phyloP scores from a whole-genome alignment of 805 yeast genomes.

The Ogataea methanolica region DNA sequence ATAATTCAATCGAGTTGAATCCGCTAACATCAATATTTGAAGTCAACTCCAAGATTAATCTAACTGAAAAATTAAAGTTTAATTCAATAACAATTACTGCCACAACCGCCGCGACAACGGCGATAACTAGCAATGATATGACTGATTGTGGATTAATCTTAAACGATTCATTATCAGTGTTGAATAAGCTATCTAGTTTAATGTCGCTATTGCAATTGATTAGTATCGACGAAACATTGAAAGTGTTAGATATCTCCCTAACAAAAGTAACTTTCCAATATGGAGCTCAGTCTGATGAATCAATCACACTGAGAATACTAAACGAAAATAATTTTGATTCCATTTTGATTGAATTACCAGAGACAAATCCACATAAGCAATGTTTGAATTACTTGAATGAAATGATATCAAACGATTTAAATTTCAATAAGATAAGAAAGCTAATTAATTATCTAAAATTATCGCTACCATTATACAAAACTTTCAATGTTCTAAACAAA shows the following conservation, averaged over 20 bases:
- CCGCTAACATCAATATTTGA: slow-evolving; percentile 25
- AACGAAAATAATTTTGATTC: slow-evolving; percentile 16
- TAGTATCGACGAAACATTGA: slow-evolving; percentile 23
- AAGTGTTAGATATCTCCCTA: slow-evolving; percentile 24
- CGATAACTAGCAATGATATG: background rate
- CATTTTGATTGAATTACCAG: slow-evolving; percentile 24
- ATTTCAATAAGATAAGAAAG: slow-evolving; percentile 19
- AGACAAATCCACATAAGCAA: slow-evolving; percentile 26
- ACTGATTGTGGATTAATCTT: slow-evolving; percentile 15
- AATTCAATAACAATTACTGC: slow-evolving; percentile 3
- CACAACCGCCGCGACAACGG: background rate
- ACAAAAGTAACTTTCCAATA: slow-evolving; percentile 28
- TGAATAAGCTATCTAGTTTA: slow-evolving; percentile 26
- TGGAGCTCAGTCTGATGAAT: slow-evolving; percentile 23
- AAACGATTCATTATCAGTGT: slow-evolving; percentile 21
- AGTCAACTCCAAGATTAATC: slow-evolving; percentile 24
- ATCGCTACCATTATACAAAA: slow-evolving; percentile 26
- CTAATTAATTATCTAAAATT: slow-evolving; percentile 26
- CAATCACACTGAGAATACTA: slow-evolving; percentile 21
- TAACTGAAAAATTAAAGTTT: slow-evolving; percentile 18
- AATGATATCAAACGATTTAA: slow-evolving; percentile 15
- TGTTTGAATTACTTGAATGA: slow-evolving; percentile 23
- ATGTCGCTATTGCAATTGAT: slow-evolving; percentile 27
- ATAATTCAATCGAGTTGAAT: slow-evolving; percentile 19
- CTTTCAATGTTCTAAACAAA: slow-evolving; percentile 9